Percentiles rank a stretch among this genome's conserved stretches.
These are phyloP conservation scores for Chytriomyces confervae DNA, from an alignment of 192 early-diverging fungal species.

Conservation along the genomic window DNA sequence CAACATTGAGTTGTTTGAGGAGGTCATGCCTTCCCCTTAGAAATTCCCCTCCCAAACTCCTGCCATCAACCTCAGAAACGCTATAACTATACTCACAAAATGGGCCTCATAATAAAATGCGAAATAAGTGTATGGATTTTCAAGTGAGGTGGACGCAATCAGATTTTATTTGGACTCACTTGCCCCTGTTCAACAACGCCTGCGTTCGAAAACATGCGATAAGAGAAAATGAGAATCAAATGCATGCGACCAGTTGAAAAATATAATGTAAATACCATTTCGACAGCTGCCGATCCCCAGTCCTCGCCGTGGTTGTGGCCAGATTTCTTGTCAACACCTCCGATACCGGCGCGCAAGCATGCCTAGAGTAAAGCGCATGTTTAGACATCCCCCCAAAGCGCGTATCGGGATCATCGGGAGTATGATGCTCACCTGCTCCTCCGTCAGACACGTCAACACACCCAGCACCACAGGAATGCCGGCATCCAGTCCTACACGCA, in stretches of 20 bases:
- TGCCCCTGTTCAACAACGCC: too few species aligned
- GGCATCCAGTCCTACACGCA: conserved; percentile 93
- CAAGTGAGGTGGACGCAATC: too few species aligned
- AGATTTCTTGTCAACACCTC: conserved; percentile 54
- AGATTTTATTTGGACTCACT: too few species aligned
- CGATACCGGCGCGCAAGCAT: conserved; percentile 76
- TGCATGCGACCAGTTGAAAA: too few species aligned
- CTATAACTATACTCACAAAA: too few species aligned
- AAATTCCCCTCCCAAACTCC: too few species aligned
- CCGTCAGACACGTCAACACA: conserved; percentile 91
- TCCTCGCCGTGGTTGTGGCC: conserved; percentile 97
- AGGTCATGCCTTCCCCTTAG: neutral
- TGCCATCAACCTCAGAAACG: too few species aligned
- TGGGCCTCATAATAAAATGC: too few species aligned
- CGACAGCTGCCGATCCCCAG: conserved; percentile 95
- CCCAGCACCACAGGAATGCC: conserved; percentile 93
- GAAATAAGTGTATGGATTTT: too few species aligned
- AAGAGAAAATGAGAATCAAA: too few species aligned
- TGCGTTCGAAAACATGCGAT: too few species aligned
- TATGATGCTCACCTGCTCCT: conserved; percentile 69
- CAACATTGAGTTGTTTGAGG: conserved; percentile 3
- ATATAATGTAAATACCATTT: conserved; percentile 72
- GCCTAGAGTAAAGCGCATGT: conserved; percentile 49
- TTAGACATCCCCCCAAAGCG: too few species aligned
- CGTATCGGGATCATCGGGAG: neutral